phyloP scores from a whole-genome alignment of 1,284 basidiomycete species.

The Macrocybe sp. region DNA sequence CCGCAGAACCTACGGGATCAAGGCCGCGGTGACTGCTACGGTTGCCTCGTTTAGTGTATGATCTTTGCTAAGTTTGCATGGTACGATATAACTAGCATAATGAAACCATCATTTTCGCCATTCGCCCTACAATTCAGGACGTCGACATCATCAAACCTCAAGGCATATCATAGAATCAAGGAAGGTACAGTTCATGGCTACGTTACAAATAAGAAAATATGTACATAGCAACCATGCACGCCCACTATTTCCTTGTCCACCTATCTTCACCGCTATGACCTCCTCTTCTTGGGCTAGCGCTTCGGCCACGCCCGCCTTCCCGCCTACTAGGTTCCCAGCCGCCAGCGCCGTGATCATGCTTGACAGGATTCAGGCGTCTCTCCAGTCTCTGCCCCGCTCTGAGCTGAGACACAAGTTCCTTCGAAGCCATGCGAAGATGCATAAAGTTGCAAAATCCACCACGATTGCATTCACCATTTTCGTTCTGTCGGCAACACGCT shows the following conservation, averaged over 20 bases:
- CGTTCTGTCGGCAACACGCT: conserved; percentile 97
- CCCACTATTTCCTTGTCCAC: conserved; percentile 58
- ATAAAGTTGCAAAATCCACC: conserved; percentile 99
- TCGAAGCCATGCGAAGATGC: conserved; percentile 88
- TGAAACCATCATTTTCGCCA: no score
- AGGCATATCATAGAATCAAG: no score
- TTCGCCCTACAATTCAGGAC: no score
- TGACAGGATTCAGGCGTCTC: conserved; percentile 65
- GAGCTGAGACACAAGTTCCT: conserved; percentile 74
- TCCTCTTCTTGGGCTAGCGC: conserved; percentile 67
- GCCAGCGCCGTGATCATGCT: conserved; percentile 57
- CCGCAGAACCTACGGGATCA: conserved; percentile 46
- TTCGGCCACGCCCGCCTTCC: conserved; percentile 58
- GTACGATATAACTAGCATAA: no score
- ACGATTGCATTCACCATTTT: conserved; percentile 94
- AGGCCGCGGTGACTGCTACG: conserved; percentile 44
- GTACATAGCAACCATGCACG: not conserved
- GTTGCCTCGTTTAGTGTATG: conserved; percentile 57
- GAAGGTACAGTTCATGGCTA: not conserved
- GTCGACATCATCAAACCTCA: no score
- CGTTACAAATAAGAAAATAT: conserved; percentile 1
- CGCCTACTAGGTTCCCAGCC: conserved; percentile 77
- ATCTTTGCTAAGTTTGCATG: no score
- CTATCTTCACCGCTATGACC: conserved; percentile 69
- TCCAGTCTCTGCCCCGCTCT: conserved; percentile 83